Evolutionary conservation across 441 rosid species (phyloP), one percentile per base, ranked within the genome.

Genomic region (Melastoma candidum): DNA sequence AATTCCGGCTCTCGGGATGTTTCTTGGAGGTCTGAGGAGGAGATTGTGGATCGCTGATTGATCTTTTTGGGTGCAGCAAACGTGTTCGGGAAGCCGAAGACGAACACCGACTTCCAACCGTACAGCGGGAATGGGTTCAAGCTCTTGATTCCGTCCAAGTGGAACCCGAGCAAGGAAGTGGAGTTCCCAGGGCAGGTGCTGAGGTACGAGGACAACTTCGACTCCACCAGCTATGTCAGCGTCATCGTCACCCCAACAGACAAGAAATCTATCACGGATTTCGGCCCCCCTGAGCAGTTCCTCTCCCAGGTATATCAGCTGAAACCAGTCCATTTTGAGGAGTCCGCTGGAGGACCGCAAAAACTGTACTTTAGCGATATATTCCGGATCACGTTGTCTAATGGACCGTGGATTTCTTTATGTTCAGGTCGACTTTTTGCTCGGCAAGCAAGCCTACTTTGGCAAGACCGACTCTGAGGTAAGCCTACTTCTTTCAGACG

Each of bases 141-240:
- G 71, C 65, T 93, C 12, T 67, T 56, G 48, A 64, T 89, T 29
- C 97, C 99, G 17, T 45, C 99, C 12, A 93, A 93, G 71, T 93
- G 99, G 99, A 93, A 83, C 68, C 97, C 97, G 11, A 89, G 96
- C 82, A 86, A 78, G 60, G 99, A 93, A 72, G 52, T 56, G 1
- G 99, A 93, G 74, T 93, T 26, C 76, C 95, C 97, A 0, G 99
- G 97, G 48, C 97, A 89, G 70, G 95, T 89, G 41, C 79, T 93
- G 8, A 76, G 99, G 64, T 93, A 74, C 10, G 99, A 93, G 70
- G 99, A 93, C 77, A 93, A 93, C 78, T 88, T 84, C 44, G 99
- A 93, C 47, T 2, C 84, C 27, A 86, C 72, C 68, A 86, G 77
- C 77, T 65, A 78, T 53, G 64, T 93, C 63, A 6, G 79, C 50